Percentiles rank a stretch among this genome's conserved stretches.
These are phyloP conservation scores for Nitzschia sp. DNA, from an alignment of 108 stramenopile species.

Conservation along the genomic window DNA sequence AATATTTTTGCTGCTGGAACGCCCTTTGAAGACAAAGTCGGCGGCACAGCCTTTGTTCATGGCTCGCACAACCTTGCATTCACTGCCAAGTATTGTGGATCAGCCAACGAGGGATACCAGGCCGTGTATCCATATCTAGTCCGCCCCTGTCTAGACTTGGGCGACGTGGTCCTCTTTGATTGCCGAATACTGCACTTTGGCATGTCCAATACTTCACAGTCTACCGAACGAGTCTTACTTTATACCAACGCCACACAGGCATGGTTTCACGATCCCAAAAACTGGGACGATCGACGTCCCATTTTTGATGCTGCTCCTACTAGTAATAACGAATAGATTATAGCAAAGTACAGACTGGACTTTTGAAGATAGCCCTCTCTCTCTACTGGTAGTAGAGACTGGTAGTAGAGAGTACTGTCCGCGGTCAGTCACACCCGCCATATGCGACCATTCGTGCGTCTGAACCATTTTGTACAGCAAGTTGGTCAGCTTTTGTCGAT, in stretches of 20 bases:
- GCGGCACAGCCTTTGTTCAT: slow-evolving; percentile 81
- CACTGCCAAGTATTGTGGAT: slow-evolving; percentile 46
- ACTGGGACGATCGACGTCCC: slow-evolving; percentile 57
- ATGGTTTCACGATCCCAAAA: slow-evolving; percentile 91
- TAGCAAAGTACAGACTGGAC: no score
- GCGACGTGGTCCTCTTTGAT: slow-evolving; percentile 88
- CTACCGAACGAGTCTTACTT: slow-evolving; percentile 62
- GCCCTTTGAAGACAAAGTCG: slow-evolving; percentile 41
- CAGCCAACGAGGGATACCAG: slow-evolving; percentile 8
- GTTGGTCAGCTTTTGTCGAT: no score
- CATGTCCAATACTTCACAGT: slow-evolving; percentile 68
- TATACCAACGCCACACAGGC: slow-evolving; percentile 77
- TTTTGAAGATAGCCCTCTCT: no score
- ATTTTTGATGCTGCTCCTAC: no score
- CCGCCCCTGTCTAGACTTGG: slow-evolving; percentile 67
- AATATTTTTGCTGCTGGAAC: slow-evolving; percentile 77
- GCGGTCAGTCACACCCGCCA: no score
- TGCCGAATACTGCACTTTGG: slow-evolving; percentile 85
- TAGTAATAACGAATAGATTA: no score
- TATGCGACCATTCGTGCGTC: no score
- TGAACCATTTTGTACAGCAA: no score
- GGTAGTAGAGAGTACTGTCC: no score
- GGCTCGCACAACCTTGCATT: slow-evolving; percentile 71
- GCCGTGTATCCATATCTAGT: slow-evolving; percentile 43
- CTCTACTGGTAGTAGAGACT: no score